Conservation (phyloP, 2,329 filamentous ascomycete genomes). For the Curvularia spicifera region DNA sequence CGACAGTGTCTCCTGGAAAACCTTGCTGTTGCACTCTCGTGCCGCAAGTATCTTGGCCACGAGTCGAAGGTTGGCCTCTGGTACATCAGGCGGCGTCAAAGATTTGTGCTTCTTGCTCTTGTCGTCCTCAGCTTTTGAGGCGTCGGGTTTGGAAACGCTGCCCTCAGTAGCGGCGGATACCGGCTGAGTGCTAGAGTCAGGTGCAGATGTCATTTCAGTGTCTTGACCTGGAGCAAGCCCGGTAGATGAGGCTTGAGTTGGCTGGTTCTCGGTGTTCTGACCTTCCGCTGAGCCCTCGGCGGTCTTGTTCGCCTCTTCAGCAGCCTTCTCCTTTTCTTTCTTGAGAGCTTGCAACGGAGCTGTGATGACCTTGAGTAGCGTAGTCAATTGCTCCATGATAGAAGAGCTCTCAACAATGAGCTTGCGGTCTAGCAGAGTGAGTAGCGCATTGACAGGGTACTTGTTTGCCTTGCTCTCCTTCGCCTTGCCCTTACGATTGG, state of each 20-base stretch:
- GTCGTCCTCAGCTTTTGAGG: slow-evolving; percentile 39
- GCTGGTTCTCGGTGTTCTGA: slow-evolving; percentile 28
- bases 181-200: slow-evolving; percentile 31
- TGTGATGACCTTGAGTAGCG: slow-evolving; percentile 86
- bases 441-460: slow-evolving; percentile 88
- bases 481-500: slow-evolving; percentile 83
- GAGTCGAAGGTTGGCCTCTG: slow-evolving; percentile 85
- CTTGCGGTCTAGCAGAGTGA: slow-evolving; percentile 88
- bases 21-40: slow-evolving; percentile 95
- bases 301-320: slow-evolving; percentile 55
- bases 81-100: slow-evolving; percentile 82
- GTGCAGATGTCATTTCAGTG: slow-evolving; percentile 45
- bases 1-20: slow-evolving; percentile 95
- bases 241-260: slow-evolving; percentile 21
- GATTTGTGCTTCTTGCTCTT: slow-evolving; percentile 63
- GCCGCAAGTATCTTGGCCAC: slow-evolving; percentile 98
- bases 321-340: slow-evolving; percentile 74
- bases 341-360: slow-evolving; percentile 84
- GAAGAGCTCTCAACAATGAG: slow-evolving; percentile 96
- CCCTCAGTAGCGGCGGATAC: slow-evolving; percentile 25
- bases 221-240: slow-evolving; percentile 27
- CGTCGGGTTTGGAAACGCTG: slow-evolving; percentile 43
- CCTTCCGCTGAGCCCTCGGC: slow-evolving; percentile 26
- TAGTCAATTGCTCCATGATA: slow-evolving; percentile 93
- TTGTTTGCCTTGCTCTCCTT: slow-evolving; percentile 85